Base-by-base conservation (phyloP, 805 yeast genomes). In the Tetrapisispora taiwanensis region DNA sequence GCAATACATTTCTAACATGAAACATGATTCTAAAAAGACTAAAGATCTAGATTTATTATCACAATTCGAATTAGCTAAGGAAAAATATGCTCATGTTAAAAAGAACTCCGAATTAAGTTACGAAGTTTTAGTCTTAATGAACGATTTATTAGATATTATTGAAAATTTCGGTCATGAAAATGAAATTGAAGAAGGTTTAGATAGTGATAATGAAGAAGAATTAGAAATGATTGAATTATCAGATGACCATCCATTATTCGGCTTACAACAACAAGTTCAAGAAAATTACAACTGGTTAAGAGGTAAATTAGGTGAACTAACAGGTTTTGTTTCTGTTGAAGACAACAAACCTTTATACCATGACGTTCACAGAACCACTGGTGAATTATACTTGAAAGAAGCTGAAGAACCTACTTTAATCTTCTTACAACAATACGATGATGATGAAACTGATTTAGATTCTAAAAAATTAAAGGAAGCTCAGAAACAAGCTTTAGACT, bases 101-200 rank as follows among this genome's bases (percentile, higher is more conserved):
- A 43, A 53, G 4, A 44, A 49, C 22, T 61, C 70, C 43, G 60
- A 60, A 13, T 71, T 74, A 26, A 67, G 64, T 38, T 71, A 74
- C 46, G 79, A 75, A 45, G 69, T 75, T 28, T 65, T 84, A 50
- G 74, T 75, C 43, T 70, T 76, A 1, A 64, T 80, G 38, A 84
- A 83, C 58, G 90, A 82, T 58, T 64, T 82, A 47, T 62, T 84
- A 28, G 89, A 82, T 45, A 75, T 83, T 47, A 69, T 80, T 28
- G 78, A 75, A 49, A 76, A 78, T 54, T 82, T 83, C 48, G 89
- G 87, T 24, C 67, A 70, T 36, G 73, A 71, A 35, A 64, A 67
- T 18, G 59, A 74, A 39, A 68, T 73, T 22, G 74, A 70, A 27
- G 85, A 78, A 52, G 81, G 79, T 12, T 65, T 78, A 27, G 84